Conservation (phyloP, 139 green algal genomes). For the Chlamydomonas asymmetrica region DNA sequence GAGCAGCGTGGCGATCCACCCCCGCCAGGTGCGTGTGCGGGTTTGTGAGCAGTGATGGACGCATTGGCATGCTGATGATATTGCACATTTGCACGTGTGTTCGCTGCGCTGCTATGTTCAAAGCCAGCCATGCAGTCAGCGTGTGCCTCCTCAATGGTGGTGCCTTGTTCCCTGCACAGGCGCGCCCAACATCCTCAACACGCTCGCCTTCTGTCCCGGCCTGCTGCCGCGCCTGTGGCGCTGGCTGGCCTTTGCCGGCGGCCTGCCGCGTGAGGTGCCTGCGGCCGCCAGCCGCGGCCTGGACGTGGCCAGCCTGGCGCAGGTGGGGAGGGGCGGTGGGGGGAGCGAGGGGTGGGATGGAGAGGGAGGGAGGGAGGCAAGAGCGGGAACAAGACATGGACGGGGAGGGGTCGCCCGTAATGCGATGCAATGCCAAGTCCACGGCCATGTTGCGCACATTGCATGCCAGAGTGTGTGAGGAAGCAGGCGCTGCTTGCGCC, state of each 20-base stretch:
- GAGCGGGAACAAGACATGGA: no score
- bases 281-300: constrained; percentile 37
- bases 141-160: background rate
- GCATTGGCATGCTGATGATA: background rate
- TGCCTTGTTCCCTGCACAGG: background rate
- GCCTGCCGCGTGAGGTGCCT: constrained; percentile 61
- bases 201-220: constrained; percentile 55
- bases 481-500: no score
- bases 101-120: background rate
- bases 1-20: background rate
- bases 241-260: constrained; percentile 50
- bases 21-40: background rate
- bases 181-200: constrained; percentile 49
- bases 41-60: background rate
- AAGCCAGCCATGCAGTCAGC: background rate
- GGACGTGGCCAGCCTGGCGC: constrained; percentile 42
- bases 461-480: no score
- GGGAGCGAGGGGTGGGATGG: no score
- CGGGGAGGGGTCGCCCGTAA: no score
- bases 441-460: no score
- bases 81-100: background rate
- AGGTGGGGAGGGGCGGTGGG: no score
- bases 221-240: constrained; percentile 41
- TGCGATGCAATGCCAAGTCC: no score
- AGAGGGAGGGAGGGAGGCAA: no score